Evolutionary conservation across 257 asterid genomes (phyloP), one percentile per base, ranked within the genome.

Genomic region (Coffea eugenioides): DNA sequence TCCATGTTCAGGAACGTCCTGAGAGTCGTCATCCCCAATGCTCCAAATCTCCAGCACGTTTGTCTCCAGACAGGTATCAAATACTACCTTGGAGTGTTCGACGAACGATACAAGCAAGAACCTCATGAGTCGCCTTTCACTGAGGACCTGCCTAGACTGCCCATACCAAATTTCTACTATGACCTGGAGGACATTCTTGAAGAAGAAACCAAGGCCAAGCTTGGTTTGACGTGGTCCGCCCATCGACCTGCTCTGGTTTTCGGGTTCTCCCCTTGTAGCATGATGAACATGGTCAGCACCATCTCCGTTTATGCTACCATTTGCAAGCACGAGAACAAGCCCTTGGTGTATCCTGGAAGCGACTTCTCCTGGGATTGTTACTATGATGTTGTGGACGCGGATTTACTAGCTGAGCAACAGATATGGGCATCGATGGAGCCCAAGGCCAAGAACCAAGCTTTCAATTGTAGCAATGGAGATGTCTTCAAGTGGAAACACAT

Each of bases 351-450:
- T 73, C 85, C 89, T 0, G 89, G 89, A 1, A 43, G 81, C 49
- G 79, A 83, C 61, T 73, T 14, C 4, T 74, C 74, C 0, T 86
- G 89, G 89, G 71, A 81, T 31, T 81, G 82, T 41, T 86, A 83
- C 20, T 76, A 78, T 0, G 82, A 59, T 81, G 77, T 75, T n/a
- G 83, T 81, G 2, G 89, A 86, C 27, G 87, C 87, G 3, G 89
- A 83, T 25, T 73, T 86, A 68, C 54, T 83, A 0, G 89, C 89
- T 0, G 89, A 86, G 76, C 89, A 86, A 7, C 77, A 86, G 5
- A 79, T 86, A 11, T 86, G 89, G 89, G 89, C 87, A 2, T 78
- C 87, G 2, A 76, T 81, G 49, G 87, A 83, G 71, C 89, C 89
- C 21, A 45, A 78, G 45, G 89, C 89, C 1, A 86, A 86, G 65